Percentiles rank a stretch among this genome's conserved stretches.
These are phyloP conservation scores for Didymella arachidicola DNA, from an alignment of 2,329 filamentous ascomycete genomes.

Conservation along the genomic window DNA sequence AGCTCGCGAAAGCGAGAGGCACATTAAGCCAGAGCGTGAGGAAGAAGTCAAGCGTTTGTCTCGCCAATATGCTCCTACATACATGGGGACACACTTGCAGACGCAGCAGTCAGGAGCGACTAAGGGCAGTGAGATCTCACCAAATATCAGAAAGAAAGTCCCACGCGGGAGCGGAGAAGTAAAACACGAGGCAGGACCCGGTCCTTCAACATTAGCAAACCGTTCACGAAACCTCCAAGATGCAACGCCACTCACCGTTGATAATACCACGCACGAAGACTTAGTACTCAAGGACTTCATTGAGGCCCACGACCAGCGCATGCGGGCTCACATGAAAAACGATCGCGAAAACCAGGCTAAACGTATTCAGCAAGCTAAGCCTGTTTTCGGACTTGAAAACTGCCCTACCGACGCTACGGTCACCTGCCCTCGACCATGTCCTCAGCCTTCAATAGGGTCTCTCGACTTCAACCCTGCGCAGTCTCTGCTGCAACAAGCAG, in stretches of 20 bases:
- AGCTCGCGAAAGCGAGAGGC: neutral
- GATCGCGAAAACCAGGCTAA: neutral
- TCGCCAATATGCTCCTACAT: accelerated
- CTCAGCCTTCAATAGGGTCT: neutral
- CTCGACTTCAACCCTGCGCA: no score
- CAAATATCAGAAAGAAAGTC: no score
- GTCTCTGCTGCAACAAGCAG: no score
- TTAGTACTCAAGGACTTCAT: neutral
- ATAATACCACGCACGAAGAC: neutral
- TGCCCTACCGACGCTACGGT: neutral
- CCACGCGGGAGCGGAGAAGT: neutral
- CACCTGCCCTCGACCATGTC: neutral
- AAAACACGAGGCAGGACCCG: neutral
- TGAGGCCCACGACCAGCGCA: neutral
- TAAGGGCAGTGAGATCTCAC: neutral
- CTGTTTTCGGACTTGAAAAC: neutral
- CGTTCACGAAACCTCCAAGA: neutral
- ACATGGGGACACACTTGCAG: neutral
- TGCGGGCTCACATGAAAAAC: neutral
- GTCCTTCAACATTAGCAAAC: neutral
- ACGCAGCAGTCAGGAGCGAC: neutral
- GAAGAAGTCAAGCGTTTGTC: neutral
- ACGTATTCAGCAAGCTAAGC: neutral
- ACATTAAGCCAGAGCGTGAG: neutral
- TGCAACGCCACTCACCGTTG: neutral